Base-by-base conservation (phyloP, 2,329 filamentous ascomycete species). In the Paramyrothecium sp. region DNA sequence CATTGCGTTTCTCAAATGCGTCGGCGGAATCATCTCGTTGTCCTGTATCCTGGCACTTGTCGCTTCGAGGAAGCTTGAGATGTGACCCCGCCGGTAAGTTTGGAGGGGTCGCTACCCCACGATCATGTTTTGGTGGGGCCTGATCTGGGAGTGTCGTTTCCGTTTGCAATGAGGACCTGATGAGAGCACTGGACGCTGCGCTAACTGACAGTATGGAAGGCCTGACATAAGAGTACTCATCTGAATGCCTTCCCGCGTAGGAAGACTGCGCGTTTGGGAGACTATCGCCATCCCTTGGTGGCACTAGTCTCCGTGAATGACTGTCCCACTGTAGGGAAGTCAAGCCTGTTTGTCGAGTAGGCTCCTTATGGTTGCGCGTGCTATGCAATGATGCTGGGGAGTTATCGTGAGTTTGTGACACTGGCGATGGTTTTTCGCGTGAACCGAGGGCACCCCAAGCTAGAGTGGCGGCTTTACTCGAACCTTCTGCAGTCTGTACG, bases 401-500 rank as follows among this genome's bases (percentile, higher is more conserved):
- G 22, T 61, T 58, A 12, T 54, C 54, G 12, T 72, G 69, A 16
- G 68, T 61, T 22, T 64, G 61, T 30, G 64, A 52, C 44, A 63
- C 58, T 57, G 68, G 69, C 49, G 63, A 47, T 56, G 65, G 58
- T 49, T 70, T 72, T 26, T 80, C 76, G 59, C 69, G 72, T 4
- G 76, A 71, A 13, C 74, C 73, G 16, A 82, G 68, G 19, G 76
- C 74, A 54, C 70, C 78, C 85, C 87, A 89, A 33, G 87, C 87
- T 54, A 89, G 67, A 3, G 83, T 84, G 23, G 87, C 87, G 46
- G 87, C 87, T 66, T 85, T 87, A 69, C 80, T 88, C 13, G 86
- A 81, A 1, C 85, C 81, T 55, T 85, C 84, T 38, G 72, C 71
- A 19, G 72, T 71, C 55, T 73, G 67, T 57, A 73, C 81, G 11